Evolutionary conservation across 306 rosid species (phyloP).

Genomic region (Sophora flavescens): DNA sequence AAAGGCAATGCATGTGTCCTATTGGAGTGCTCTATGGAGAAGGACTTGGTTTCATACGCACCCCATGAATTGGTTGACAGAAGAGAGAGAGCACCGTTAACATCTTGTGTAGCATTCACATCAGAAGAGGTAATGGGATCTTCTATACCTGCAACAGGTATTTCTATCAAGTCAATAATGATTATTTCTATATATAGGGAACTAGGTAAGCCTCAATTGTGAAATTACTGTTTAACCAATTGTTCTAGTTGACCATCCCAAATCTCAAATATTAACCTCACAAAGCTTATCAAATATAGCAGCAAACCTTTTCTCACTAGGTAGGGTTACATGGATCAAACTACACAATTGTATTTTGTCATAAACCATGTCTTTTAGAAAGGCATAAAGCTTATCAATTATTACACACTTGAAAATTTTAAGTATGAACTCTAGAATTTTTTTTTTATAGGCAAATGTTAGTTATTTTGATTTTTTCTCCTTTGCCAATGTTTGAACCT

Average conservation of each 20-base stretch:
- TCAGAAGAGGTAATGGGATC: conserved; percentile 57
- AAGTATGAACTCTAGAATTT: too few relatives aligned
- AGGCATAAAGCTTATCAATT: not conserved
- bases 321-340: too few relatives aligned
- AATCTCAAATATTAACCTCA: too few relatives aligned
- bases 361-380: too few relatives aligned
- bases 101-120: conserved; percentile 56
- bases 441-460: too few relatives aligned
- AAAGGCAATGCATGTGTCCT: conserved; percentile 47
- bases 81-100: conserved; percentile 99
- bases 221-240: not conserved
- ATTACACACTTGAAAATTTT: not conserved
- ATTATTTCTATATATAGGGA: not conserved
- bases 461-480: too few relatives aligned
- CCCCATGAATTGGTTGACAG: conserved; percentile 89
- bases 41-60: conserved; percentile 56
- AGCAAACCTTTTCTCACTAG: too few relatives aligned
- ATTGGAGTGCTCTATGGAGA: conserved; percentile 47
- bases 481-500: too few relatives aligned
- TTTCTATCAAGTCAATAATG: conserved; percentile 17
- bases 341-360: too few relatives aligned
- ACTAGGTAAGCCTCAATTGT: not conserved
- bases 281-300: too few relatives aligned
- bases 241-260: not conserved
- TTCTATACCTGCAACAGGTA: conserved; percentile 63